Evolutionary conservation across 2,329 filamentous ascomycete species (phyloP).

Genomic region (Trichoderma brevicompactum): DNA sequence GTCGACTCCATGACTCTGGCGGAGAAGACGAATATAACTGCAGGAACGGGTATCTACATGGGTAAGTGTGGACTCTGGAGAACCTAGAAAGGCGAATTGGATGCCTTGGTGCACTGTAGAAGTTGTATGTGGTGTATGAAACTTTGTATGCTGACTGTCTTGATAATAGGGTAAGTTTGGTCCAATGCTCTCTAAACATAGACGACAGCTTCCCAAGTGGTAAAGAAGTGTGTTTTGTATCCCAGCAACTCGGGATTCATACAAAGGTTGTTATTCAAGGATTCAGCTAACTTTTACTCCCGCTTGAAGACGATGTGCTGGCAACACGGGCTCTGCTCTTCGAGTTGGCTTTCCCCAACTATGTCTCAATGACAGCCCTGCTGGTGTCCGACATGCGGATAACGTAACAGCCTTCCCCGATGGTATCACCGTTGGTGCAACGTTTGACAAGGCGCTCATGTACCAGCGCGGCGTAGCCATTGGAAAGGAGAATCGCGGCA

Average conservation of each 20-base stretch:
- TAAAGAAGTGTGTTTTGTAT: neutral
- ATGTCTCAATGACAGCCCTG: constrained; percentile 72
- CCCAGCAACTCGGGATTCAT: neutral
- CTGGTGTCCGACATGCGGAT: constrained; percentile 74
- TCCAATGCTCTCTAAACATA: neutral
- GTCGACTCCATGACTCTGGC: constrained; percentile 78
- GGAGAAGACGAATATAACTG: constrained; percentile 79
- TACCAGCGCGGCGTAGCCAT: constrained; percentile 69
- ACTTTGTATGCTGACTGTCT: constrained; percentile 7
- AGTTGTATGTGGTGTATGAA: neutral
- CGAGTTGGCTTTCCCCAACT: constrained; percentile 74
- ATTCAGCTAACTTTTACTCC: neutral
- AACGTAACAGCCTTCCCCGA: constrained; percentile 77
- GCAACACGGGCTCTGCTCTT: constrained; percentile 73
- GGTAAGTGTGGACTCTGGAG: constrained; percentile 45
- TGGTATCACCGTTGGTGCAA: constrained; percentile 76
- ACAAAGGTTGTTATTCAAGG: neutral
- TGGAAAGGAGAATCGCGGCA: constrained; percentile 72
- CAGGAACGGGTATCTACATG: constrained; percentile 73
- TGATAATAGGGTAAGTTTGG: constrained; percentile 26
- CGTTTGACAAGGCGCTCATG: constrained; percentile 74
- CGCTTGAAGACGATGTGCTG: constrained; percentile 64
- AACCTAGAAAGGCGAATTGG: neutral
- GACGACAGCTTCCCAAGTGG: neutral
- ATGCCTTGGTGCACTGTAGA: neutral